Evolutionary conservation across 257 asterid species (phyloP), one percentile per base, ranked within the genome.

Genomic region (Penstemon newberryi): DNA sequence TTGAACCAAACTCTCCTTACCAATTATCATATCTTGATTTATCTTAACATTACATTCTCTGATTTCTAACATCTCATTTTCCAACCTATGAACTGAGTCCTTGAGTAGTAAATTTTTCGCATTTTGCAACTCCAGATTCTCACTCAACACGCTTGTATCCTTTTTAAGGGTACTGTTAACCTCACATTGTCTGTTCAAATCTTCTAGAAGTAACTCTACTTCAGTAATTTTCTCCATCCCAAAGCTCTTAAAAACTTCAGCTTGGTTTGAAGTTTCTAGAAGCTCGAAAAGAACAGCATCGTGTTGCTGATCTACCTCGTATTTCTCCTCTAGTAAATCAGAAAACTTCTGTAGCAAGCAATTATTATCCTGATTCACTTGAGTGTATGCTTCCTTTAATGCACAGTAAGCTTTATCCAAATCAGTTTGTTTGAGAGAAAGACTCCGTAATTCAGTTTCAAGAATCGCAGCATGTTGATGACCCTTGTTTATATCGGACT

Each of bases 241-340:
- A 44, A 80, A 74, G 77, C 83, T 83, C 81, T 70, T 76, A 47
- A 83, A 74, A 63, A 83, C 74, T 5, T 50, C 73, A 5, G 88
- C 82, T 64, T 84, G 79, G 72, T 70, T 87, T n/a, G 70, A 52
- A 49, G 81, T 69, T 60, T 83, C 80, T 66, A 94, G 41, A n/a
- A 77, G 65, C 63, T 94, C 93, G 60, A 79, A 67, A 36, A 94
- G 78, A 63, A 74, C 56, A 43, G 59, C 77, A 70, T 91, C 96
- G 56, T 76, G 82, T 53, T 76, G 80, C 77, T 77, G 87, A 76
- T 81, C 86, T 36, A 79, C 75, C 66, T 53, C 59, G 69, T 55
- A 66, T 72, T 91, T 94, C 84, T 86, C 90, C 83, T 74, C 79
- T 72, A 65, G 67, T 12, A 94, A 70, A 51, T 76, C 91, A 13